Base-by-base conservation (phyloP, 2,329 filamentous ascomycete genomes). In the Xylariaceae sp. region DNA sequence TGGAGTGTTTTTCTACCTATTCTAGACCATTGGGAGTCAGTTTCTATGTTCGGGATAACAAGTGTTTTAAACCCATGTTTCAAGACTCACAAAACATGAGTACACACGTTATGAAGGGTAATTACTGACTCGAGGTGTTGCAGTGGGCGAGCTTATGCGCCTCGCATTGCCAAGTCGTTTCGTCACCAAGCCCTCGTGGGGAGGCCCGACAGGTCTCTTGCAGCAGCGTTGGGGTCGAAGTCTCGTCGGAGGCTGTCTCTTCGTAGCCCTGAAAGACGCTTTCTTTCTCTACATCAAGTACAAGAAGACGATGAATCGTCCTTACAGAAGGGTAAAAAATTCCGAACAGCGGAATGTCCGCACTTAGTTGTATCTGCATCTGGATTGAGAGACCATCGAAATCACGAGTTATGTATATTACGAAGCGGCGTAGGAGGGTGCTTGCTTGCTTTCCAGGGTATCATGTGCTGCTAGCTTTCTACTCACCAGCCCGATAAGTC, bases 151-250 rank as follows among this genome's bases (percentile, higher is more conserved):
- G 60, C 62, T 90, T 1, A 74, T 97, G 32, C 83, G 86, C 12
- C 66, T 81, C 11, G 68, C 80, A 0, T 73, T 96, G 1, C 92
- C 92, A 0, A 72, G 72, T 33, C 71, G 80, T 3, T 90, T 87
- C 83, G 83, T 86, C 10, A 71, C 72, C 0, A 68, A 70, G 9
- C 68, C 74, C 1, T 19, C 58, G 6, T 19, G 30, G 4, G 55
- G 63, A 10, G 51, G 60, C 9, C 53, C 55, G 39, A 80, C 81
- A 0, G 85, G 87, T 0, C 74, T 97, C 22, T 68, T 99, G 31
- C 88, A 94, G 63, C 82, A 87, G 58, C 83, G 85, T 51, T 97
- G 94, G 90, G 94, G 90, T 1, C 78, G 94, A 48, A 96, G 89
- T 62, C 75, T 99, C 2, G 78, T 94, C 1, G 94, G 94, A 1